Evolutionary conservation across 768 basidiomycete genomes (phyloP).

Genomic region (Mycena rebaudengoi): DNA sequence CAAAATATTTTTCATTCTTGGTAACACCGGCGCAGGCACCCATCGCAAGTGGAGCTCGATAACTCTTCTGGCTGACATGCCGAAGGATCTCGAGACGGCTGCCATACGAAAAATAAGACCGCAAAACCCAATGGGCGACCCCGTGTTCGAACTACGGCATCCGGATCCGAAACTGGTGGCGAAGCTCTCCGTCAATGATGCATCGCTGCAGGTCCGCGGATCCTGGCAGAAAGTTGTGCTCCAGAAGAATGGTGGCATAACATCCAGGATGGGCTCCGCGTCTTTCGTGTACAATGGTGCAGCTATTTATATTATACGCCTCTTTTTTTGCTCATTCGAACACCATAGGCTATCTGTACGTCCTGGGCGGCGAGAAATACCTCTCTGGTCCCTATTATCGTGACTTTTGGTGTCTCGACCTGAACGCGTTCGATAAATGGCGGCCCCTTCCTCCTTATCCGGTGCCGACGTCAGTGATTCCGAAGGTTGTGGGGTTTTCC

Average conservation of each 20-base stretch:
- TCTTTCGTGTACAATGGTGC: constrained; percentile 39
- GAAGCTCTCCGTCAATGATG: constrained; percentile 24
- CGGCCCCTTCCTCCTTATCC: constrained; percentile 35
- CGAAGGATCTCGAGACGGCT: constrained; percentile 22
- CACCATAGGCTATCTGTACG: constrained; percentile 33
- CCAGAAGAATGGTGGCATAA: constrained; percentile 10
- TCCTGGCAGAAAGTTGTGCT: constrained; percentile 45
- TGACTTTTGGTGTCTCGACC: constrained; percentile 38
- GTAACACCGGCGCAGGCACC: constrained; percentile 43
- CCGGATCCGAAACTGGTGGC: constrained; percentile 34
- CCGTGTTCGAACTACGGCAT: constrained; percentile 33
- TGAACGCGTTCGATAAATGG: constrained; percentile 36
- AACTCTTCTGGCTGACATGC: constrained; percentile 22
- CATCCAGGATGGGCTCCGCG: constrained; percentile 30
- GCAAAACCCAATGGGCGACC: constrained; percentile 6
- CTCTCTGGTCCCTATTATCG: constrained; percentile 35
- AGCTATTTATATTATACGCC: background rate
- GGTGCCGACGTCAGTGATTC: constrained; percentile 15
- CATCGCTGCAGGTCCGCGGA: constrained; percentile 41
- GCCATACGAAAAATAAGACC: too few relatives aligned
- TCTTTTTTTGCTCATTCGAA: background rate
- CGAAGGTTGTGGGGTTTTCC: constrained; percentile 30
- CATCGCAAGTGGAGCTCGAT: constrained; percentile 35
- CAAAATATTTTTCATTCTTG: constrained; percentile 38
- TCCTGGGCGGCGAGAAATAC: constrained; percentile 38